phyloP scores from a whole-genome alignment of 805 yeast species.

The Metschnikowia orientalis region DNA sequence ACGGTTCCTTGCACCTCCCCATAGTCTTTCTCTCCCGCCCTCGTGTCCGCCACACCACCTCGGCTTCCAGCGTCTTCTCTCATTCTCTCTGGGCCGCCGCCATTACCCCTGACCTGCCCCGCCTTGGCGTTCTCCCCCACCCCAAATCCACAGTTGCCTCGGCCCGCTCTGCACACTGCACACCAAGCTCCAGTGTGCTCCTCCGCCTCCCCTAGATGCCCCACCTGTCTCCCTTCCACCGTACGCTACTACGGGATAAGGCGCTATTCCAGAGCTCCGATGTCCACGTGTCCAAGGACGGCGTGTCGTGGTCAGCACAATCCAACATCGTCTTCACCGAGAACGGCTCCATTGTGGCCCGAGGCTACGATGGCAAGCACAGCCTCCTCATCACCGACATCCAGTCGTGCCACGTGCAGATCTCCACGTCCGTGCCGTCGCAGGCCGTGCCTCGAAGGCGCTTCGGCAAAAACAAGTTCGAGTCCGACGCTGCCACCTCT shows the following conservation, averaged over 20 bases:
- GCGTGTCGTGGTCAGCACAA: constrained; percentile 33
- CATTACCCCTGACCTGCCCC: too few species aligned
- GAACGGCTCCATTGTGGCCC: constrained; percentile 32
- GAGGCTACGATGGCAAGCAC: constrained; percentile 28
- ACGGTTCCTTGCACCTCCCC: too few species aligned
- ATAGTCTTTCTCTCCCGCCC: too few species aligned
- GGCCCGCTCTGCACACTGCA: background rate
- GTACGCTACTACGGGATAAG: constrained; percentile 28
- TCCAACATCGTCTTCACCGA: constrained; percentile 27
- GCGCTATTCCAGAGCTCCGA: constrained; percentile 32
- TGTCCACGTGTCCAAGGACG: constrained; percentile 35
- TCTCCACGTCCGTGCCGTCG: constrained; percentile 24
- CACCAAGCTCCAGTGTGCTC: background rate
- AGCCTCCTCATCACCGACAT: constrained; percentile 30
- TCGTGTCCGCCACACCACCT: background rate
- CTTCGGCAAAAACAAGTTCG: constrained; percentile 6
- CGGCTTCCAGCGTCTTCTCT: too few species aligned
- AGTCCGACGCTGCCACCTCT: constrained; percentile 3
- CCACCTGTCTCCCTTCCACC: constrained; percentile 26
- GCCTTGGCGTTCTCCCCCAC: too few species aligned
- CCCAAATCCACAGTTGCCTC: background rate
- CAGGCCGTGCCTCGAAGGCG: constrained; percentile 6
- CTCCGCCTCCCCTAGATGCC: constrained; percentile 13
- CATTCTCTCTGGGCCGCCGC: too few species aligned
- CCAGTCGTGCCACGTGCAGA: constrained; percentile 39